Base-by-base conservation (phyloP, 306 rosid genomes). In the Acacia melanoxylon region DNA sequence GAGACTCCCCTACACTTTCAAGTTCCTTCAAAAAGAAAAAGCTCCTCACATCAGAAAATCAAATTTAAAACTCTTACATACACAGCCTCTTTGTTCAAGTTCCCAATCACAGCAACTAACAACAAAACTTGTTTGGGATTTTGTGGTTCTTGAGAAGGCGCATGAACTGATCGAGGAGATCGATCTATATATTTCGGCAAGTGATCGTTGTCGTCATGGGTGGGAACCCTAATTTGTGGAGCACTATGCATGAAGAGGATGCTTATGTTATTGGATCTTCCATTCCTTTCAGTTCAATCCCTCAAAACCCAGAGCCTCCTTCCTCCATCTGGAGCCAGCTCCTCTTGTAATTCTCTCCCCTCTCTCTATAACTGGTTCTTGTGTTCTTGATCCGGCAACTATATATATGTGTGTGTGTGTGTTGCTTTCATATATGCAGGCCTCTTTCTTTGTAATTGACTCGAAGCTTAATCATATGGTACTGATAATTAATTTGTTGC, bases 181-280 rank as follows among this genome's bases (percentile, higher is more conserved):
- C 6, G 20, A 49, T 49, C 20, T 44, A 33, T 31, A 27, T 33
- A 48, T 33, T 42, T 69, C 24, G 3, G 73, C 10, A 61, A 76
- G 82, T 75, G 96, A 94, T 54, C 19, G 20, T 48, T 19, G 31
- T 58, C 19, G 3, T 9, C 27, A 61, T 94, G 98, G 91, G 90
- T 68, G 92, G 92, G 77, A 92, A 92, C 96, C 94, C 96, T 90
- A 92, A 90, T 85, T 90, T 94, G 96, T 94, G 98, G 96, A 85
- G 80, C 85, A 91, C 24, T 45, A 84, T 83, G 78, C 86, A 86
- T 69, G 51, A 58, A 2, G 46, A 44, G 0, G 67, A 17, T 61
- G 17, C 35, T 22, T 86, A 83, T 84, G 78, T 85, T 70, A 70
- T 86, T 86, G 91, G 91, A 86, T 87, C 91, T 86, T 87, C 92